These are phyloP conservation scores for Crithidia fasciculata DNA, from an alignment of 208 protist species.

Conservation along the genomic window DNA sequence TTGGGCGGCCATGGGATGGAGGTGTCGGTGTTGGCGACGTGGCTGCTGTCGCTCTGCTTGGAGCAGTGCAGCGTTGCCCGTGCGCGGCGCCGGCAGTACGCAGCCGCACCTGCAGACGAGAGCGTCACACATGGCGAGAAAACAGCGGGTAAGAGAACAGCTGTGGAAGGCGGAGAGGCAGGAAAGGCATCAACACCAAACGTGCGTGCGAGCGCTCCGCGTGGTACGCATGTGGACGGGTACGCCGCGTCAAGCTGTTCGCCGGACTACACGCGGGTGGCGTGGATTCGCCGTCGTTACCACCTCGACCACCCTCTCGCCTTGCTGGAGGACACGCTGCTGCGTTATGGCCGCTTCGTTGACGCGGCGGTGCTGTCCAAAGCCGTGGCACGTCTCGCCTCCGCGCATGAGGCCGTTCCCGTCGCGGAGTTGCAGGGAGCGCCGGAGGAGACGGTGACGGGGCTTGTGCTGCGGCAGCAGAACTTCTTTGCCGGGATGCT, in stretches of 20 bases:
- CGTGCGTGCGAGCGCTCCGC: neutral
- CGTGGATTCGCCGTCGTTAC: conserved; percentile 28
- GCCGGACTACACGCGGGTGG: conserved; percentile 15
- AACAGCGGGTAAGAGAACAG: no score
- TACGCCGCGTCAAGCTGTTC: neutral
- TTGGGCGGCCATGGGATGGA: conserved; percentile 18
- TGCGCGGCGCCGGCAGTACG: conserved; percentile 1
- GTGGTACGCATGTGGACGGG: neutral
- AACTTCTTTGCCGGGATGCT: conserved; percentile 40
- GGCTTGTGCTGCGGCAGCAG: conserved; percentile 27
- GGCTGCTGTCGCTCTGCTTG: conserved; percentile 23
- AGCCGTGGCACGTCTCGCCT: conserved; percentile 13
- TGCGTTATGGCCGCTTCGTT: conserved; percentile 29
- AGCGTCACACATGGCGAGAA: no score
- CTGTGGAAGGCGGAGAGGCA: neutral
- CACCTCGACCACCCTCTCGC: conserved; percentile 27
- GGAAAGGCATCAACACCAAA: no score
- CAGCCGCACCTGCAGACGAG: neutral
- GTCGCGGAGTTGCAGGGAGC: conserved; percentile 21
- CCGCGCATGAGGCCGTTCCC: conserved; percentile 16
- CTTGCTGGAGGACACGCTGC: conserved; percentile 29
- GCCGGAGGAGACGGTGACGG: conserved; percentile 17
- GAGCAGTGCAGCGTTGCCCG: conserved; percentile 27
- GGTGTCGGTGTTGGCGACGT: conserved; percentile 30
- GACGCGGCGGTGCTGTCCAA: conserved; percentile 12